Evolutionary conservation across 148 eudicot species (phyloP).

Genomic region (Camellia sinensis): DNA sequence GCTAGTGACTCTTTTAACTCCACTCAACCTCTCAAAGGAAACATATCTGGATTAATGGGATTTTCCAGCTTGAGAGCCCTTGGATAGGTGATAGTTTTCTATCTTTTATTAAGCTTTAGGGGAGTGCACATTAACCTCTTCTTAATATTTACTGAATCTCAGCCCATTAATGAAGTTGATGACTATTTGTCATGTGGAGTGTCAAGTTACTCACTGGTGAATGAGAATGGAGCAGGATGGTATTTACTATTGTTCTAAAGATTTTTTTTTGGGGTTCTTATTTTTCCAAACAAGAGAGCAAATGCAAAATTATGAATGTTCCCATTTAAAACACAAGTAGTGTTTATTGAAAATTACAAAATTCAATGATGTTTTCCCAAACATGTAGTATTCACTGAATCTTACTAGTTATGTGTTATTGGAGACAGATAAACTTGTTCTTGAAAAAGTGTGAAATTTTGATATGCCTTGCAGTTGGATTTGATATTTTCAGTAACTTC

Average conservation of each 20-base stretch:
- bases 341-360: not conserved
- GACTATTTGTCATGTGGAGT: no score
- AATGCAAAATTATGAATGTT: not conserved
- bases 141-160: no score
- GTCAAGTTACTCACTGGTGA: not conserved
- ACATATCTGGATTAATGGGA: no score
- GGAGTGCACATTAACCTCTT: no score
- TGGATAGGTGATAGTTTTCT: no score
- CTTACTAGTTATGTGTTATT: not conserved
- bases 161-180: no score
- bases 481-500: conserved; percentile 1
- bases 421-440: not conserved
- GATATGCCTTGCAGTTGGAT: not conserved
- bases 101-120: no score
- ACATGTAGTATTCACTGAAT: not conserved
- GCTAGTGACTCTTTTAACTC: no score
- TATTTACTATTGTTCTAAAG: not conserved
- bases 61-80: no score
- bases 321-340: not conserved
- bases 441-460: conserved; percentile 7
- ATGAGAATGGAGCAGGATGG: not conserved
- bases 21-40: no score
- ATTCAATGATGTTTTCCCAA: not conserved
- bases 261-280: not conserved
- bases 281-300: no score